Evolutionary conservation across 164 flowering plant genomes (phyloP), one percentile per base, ranked within the genome.

Genomic region (Cinnamomum chago): DNA sequence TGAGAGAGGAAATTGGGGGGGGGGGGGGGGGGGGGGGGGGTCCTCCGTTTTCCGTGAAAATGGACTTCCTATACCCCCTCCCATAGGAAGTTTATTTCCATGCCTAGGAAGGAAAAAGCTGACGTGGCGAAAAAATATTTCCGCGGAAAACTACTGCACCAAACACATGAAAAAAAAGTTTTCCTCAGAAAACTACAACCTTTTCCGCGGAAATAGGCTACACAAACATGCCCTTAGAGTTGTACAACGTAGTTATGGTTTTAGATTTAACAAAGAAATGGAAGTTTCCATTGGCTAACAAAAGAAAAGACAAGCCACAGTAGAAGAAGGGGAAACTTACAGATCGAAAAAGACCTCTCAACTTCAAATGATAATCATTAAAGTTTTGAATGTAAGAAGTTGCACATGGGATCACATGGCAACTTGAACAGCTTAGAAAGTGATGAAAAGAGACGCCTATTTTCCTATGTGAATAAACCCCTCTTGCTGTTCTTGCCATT

Each of bases 381-480:
- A 55, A 55, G 4, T 15, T 15, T 15, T 3, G n/a, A 64, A 13
- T 11, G 12, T 22, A 24, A 24, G 5, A 24, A 24, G 27, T 24
- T 64, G 67, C 67, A 64, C 67, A 64, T 64, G 67, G 67, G 67
- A 64, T 64, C 67, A 64, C 67, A 64, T 25, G 67, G 33, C 15
- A 9, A 64, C 67, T 64, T 23, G 20, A 64, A 25, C 23, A 14
- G 67, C 67, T 64, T 64, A 64, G 33, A 64, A 24, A 23, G 33
- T 9, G 15, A 22, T 7, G 14, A 62, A n/a, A 64, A 7, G 27
- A 3, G 14, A n/a, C 22, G 67, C 3, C 10, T n/a, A 22, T 62
- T 22, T 17, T 20, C 25, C 66, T 10, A 20, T 62, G 28, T 64
- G 67, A 23, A 14, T 64, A 64, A 28, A 64, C 33, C 60, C 17